A percentile compares a stretch with the other conserved stretches of the same genome.
These are phyloP conservation scores for Metarhizium sp. DNA, from an alignment of 2,329 filamentous ascomycete genomes.

Conservation along the genomic window DNA sequence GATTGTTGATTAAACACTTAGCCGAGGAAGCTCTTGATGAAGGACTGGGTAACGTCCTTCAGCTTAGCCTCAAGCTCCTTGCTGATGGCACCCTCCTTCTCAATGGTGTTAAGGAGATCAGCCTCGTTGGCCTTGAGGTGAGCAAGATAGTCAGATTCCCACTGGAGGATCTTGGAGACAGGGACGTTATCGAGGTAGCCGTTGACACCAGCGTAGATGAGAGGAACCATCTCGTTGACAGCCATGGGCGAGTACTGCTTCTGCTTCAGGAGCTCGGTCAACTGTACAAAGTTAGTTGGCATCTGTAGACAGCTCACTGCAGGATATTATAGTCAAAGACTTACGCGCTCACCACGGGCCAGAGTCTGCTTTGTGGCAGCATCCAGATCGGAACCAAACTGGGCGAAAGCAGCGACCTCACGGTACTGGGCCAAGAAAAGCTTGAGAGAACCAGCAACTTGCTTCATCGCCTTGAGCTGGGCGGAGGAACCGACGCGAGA, in stretches of 20 bases:
- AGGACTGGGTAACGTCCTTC: conserved; percentile 64
- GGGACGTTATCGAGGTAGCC: conserved; percentile 84
- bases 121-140: conserved; percentile 88
- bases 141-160: conserved; percentile 89
- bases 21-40: conserved; percentile 86
- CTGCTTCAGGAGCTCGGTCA: conserved; percentile 98
- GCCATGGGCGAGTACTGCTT: conserved; percentile 99
- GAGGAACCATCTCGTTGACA: conserved; percentile 99
- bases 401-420: conserved; percentile 98
- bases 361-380: conserved; percentile 98
- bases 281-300: conserved; percentile 28
- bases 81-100: conserved; percentile 92
- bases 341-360: conserved; percentile 92
- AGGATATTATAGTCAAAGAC: conserved; percentile 19
- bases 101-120: conserved; percentile 75
- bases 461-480: conserved; percentile 99
- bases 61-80: conserved; percentile 84
- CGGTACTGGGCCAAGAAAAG: conserved; percentile 99
- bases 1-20: conserved; percentile 31
- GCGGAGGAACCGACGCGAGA: conserved; percentile 99
- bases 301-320: conserved; percentile 8
- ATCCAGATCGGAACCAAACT: conserved; percentile 99
- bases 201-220: conserved; percentile 99
- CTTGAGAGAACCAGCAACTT: conserved; percentile 98
- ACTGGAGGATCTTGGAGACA: conserved; percentile 82